phyloP scores from a whole-genome alignment of 139 green algal species.

The Chlorella vulgaris region DNA sequence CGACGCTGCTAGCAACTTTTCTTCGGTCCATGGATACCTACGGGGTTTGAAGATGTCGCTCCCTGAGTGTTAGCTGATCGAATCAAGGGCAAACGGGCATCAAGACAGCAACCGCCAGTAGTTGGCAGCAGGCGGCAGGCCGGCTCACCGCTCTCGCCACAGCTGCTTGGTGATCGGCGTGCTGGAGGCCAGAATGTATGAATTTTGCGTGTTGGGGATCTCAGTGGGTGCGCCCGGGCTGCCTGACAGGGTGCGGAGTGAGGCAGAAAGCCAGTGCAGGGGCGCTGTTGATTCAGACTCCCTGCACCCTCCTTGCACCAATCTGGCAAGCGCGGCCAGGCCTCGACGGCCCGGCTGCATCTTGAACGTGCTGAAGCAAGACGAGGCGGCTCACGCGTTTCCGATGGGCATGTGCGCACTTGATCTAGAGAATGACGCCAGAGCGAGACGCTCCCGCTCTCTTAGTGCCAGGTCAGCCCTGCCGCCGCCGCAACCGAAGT shows the following conservation, averaged over 20 bases:
- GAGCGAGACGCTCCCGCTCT: no score
- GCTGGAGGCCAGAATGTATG: slow-evolving; percentile 49
- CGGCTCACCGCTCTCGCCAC: slow-evolving; percentile 26
- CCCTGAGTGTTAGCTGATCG: background rate
- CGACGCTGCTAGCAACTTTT: slow-evolving; percentile 6
- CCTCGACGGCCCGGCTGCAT: no score
- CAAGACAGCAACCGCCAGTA: background rate
- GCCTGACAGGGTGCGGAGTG: background rate
- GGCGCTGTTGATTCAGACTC: no score
- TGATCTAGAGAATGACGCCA: no score
- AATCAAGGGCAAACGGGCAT: background rate
- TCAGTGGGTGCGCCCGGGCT: background rate
- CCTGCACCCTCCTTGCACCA: background rate
- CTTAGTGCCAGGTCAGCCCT: no score
- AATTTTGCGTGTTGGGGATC: background rate
- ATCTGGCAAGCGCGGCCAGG: background rate
- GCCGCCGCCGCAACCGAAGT: no score
- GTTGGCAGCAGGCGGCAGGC: no score
- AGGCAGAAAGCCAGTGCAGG: background rate
- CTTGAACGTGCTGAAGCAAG: background rate
- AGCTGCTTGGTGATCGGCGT: slow-evolving; percentile 66
- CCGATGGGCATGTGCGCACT: no score
- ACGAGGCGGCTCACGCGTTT: no score
- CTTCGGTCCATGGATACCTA: slow-evolving; percentile 22
- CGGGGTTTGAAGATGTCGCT: background rate